Evolutionary conservation across 164 flowering plant genomes (phyloP).

Genomic region (Sextonia rubra): DNA sequence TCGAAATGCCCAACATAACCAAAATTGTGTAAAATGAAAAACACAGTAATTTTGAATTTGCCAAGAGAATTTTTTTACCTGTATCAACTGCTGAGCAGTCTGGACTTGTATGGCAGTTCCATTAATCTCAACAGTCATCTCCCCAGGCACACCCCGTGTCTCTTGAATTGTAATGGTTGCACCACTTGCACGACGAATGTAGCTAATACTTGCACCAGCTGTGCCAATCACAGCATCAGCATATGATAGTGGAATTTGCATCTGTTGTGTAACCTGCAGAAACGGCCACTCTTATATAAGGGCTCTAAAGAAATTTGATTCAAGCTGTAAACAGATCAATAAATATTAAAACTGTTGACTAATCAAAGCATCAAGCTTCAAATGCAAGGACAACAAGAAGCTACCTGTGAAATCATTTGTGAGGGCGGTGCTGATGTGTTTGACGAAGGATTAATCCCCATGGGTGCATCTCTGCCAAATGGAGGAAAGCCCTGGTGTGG

Average conservation of each 20-base stretch:
- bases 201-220: slow-evolving; percentile 81
- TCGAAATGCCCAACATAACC: no score
- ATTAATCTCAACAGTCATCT: slow-evolving; percentile 60
- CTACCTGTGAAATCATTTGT: slow-evolving; percentile 58
- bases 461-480: slow-evolving; percentile 74
- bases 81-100: slow-evolving; percentile 64
- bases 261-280: slow-evolving; percentile 77
- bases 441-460: slow-evolving; percentile 52
- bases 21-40: not conserved
- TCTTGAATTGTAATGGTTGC: slow-evolving; percentile 88
- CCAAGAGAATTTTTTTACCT: slow-evolving; percentile 24
- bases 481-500: slow-evolving; percentile 67
- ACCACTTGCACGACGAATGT: slow-evolving; percentile 89
- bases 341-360: not conserved
- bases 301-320: not conserved
- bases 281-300: not conserved
- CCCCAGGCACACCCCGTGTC: slow-evolving; percentile 76
- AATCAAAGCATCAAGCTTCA: not conserved
- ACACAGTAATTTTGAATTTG: not conserved
- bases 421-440: slow-evolving; percentile 53
- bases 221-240: slow-evolving; percentile 97
- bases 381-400: not conserved
- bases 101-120: slow-evolving; percentile 59
- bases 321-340: not conserved
- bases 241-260: slow-evolving; percentile 87